Evolutionary conservation across 345 rosid species (phyloP), one percentile per base, ranked within the genome.

Genomic region (Euphorbia lathyris): DNA sequence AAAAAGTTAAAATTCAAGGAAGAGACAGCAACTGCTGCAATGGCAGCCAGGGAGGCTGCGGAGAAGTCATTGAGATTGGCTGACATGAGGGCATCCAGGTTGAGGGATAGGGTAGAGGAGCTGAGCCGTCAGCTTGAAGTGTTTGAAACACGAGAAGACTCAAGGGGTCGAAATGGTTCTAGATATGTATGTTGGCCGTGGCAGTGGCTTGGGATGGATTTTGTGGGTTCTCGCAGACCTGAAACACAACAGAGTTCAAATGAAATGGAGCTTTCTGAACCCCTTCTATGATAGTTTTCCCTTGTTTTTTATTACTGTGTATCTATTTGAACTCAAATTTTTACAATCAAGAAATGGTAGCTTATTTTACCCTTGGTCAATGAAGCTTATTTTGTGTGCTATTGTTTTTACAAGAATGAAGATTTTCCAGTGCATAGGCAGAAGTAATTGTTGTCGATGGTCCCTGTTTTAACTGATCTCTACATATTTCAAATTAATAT

Each of bases 31-130:
- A 81, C 84, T 7, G 98, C 99, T 6, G 97, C 99, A 56, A 96
- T 96, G 96, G 92, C 93, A 16, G 99, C 98, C 27, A 92, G 99
- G 76, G 99, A 92, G 69, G 99, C 99, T 42, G 99, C 99, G 29
- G 99, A 90, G 85, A 88, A 87, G 77, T 96, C 99, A 9, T 81
- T 96, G 80, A 82, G 81, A 64, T 72, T 96, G 67, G 99, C 95
- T 11, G 99, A 96, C 83, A 58, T 71, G 73, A 92, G 98, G 66
- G 96, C 98, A 1, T 69, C 90, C n/a, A 85, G 95, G 81, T 83
- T 92, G 79, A 86, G 99, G 80, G 99, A 88, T 59, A 90, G 95
- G 79, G 83, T 92, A 53, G 97, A 92, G 83, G 96, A 89, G 78
- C 84, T 92, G 51, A 90, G 86, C 82, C 88, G 71, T 72, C 94